Evolutionary conservation across 306 rosid genomes (phyloP).

Genomic region (Senna tora): DNA sequence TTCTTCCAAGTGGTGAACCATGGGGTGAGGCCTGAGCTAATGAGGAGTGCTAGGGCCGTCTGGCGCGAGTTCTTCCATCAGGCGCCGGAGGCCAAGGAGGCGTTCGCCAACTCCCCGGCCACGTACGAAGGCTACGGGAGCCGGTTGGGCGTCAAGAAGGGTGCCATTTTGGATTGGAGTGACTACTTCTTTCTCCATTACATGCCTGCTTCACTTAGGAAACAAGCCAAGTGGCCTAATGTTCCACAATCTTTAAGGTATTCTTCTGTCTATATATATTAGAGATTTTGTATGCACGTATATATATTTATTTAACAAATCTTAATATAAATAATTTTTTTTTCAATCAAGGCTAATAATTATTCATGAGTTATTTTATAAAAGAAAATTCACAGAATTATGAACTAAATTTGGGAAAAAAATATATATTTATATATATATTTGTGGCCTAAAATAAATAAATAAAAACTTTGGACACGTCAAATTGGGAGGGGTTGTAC

Average conservation of each 20-base stretch:
- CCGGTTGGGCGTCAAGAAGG: slow-evolving; percentile 72
- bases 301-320: too few relatives aligned
- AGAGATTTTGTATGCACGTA: too few relatives aligned
- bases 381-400: too few relatives aligned
- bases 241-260: slow-evolving; percentile 72
- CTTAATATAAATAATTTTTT: too few relatives aligned
- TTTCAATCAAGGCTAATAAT: too few relatives aligned
- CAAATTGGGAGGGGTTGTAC: neutral
- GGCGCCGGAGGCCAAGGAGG: slow-evolving; percentile 64
- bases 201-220: slow-evolving; percentile 58
- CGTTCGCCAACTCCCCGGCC: slow-evolving; percentile 59
- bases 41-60: slow-evolving; percentile 51
- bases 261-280: too few relatives aligned
- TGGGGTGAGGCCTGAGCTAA: slow-evolving; percentile 65
- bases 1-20: slow-evolving; percentile 83
- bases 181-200: slow-evolving; percentile 78
- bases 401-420: too few relatives aligned
- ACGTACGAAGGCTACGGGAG: slow-evolving; percentile 92
- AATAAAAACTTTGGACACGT: neutral
- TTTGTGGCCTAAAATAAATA: too few relatives aligned
- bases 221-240: slow-evolving; percentile 65
- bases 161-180: slow-evolving; percentile 88
- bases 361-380: too few relatives aligned
- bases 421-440: too few relatives aligned
- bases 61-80: slow-evolving; percentile 72